Evolutionary conservation across 2,329 filamentous ascomycete genomes (phyloP).

Genomic region (Calonectria hongkongensis): DNA sequence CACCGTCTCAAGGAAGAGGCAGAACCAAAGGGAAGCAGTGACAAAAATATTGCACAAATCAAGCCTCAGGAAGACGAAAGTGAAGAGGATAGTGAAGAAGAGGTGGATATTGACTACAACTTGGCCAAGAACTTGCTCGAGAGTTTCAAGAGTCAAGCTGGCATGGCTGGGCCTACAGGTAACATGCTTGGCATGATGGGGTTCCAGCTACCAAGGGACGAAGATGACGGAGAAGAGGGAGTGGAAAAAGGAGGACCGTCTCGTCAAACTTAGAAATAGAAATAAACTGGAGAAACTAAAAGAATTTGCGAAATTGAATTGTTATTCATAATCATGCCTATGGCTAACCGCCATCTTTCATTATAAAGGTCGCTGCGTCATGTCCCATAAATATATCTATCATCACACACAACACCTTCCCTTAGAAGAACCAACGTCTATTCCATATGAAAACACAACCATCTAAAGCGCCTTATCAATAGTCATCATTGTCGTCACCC

Average conservation of each 20-base stretch:
- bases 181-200: constrained; percentile 94
- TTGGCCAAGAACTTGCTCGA: constrained; percentile 93
- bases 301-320: background rate
- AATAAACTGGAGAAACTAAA: background rate
- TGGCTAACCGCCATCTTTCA: constrained; percentile 23
- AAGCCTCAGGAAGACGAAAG: constrained; percentile 63
- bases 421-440: background rate
- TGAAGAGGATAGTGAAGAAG: constrained; percentile 71
- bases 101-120: constrained; percentile 88
- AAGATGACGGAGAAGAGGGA: constrained; percentile 71
- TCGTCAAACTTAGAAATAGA: constrained; percentile 9
- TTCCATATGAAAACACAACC: background rate
- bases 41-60: constrained; percentile 39
- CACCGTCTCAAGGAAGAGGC: constrained; percentile 57
- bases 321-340: constrained; percentile 31
- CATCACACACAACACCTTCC: background rate
- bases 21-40: constrained; percentile 43
- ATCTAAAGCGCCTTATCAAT: constrained; percentile 11
- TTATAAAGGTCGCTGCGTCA: constrained; percentile 36
- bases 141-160: constrained; percentile 92
- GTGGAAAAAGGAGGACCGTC: constrained; percentile 41
- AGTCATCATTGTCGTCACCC: constrained; percentile 47
- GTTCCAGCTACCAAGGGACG: constrained; percentile 86
- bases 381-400: constrained; percentile 33
- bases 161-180: constrained; percentile 88